Base-by-base conservation (phyloP, 75 land plant species). In the Chamaecyparis obtusa region DNA sequence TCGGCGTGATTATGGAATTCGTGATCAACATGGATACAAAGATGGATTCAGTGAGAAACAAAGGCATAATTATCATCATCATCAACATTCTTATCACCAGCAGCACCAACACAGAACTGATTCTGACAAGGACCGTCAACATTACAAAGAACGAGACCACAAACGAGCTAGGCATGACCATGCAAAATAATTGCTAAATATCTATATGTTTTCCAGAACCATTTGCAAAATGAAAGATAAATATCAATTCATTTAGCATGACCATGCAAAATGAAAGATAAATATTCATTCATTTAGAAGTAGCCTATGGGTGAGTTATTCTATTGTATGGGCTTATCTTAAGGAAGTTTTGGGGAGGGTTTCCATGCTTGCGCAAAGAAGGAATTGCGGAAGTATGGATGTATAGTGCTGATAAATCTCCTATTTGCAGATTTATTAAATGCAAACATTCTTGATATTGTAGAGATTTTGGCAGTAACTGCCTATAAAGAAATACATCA, bases 1-100 rank as follows among this genome's bases (percentile, higher is more conserved):
- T 81, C 83, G 83, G 30, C 83, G 83, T 81, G 83, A 81, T 81
- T 44, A 81, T 81, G 83, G 33, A 46, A 51, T 13, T 44, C 83
- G 83, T 44, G 83, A 80, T 80, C 83, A 81, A 81, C 83, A 81
- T 81, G 83, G 83, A 81, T 81, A 81, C 83, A 81, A 81, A 41
- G 83, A 81, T 81, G 83, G 83, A 46, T 81, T 49, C 54, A 81
- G n/a, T 81, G 83, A 81, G 41, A 81, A 81, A 81, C 83, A 81
- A 44, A 81, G 83, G 48, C 83, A 81, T 81, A 46, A n/a, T n/a
- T 81, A 81, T 27, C 49, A 81, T 81, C 51, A 81, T 44, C 83
- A 81, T 81, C 83, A 44, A 46, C 54, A 81, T 46, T 44, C 83
- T 81, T 81, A 81, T 44, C n/a, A 81, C 32, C 83, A 81, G 46